Evolutionary conservation across 2,329 filamentous ascomycete species (phyloP), one percentile per base, ranked within the genome.

Genomic region (Penicillium expansum): DNA sequence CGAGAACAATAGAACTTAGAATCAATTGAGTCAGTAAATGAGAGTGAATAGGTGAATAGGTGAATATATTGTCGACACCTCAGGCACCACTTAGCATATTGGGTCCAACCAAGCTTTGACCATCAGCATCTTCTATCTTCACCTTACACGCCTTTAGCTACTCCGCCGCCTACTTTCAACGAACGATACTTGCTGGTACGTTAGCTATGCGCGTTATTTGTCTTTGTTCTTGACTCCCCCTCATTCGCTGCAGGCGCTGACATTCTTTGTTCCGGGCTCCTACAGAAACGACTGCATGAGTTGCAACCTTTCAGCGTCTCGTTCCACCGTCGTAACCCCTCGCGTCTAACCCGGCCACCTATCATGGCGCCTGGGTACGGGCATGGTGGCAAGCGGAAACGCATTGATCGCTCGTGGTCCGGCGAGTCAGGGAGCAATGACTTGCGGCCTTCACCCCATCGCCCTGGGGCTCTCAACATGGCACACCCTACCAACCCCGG

Each of bases 331-430:
- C 59, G 62, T 65, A 61, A 59, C 63, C 63, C 66, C 62, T 68
- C 61, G 64, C 55, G 61, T 67, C 55, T 63, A 63, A 66, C 50
- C 63, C 58, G 62, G 60, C 47, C 49, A 57, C 59, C 37, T 49
- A 65, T 61, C 69, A 84, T 84, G 82, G 76, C 80, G 71, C 80
- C 79, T 63, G 72, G 71, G 62, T 73, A 72, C 49, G 74, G 74
- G 62, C 72, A 72, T 54, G 74, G 74, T 62, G 74, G 76, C 52
- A 87, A 86, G 77, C 78, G 84, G 60, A 86, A 86, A 77, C 71
- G 77, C 68, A 69, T 67, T 52, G 77, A 79, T 54, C 70, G 77
- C 64, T 71, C 71, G 38, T 79, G 73, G 69, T 76, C 77, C 41
- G 72, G 73, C 52, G 76, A 79, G 58, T 73, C 72, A 43, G 67